Evolutionary conservation across 2,329 filamentous ascomycete genomes (phyloP).

Genomic region (Pyrenophora tritici-repentis): DNA sequence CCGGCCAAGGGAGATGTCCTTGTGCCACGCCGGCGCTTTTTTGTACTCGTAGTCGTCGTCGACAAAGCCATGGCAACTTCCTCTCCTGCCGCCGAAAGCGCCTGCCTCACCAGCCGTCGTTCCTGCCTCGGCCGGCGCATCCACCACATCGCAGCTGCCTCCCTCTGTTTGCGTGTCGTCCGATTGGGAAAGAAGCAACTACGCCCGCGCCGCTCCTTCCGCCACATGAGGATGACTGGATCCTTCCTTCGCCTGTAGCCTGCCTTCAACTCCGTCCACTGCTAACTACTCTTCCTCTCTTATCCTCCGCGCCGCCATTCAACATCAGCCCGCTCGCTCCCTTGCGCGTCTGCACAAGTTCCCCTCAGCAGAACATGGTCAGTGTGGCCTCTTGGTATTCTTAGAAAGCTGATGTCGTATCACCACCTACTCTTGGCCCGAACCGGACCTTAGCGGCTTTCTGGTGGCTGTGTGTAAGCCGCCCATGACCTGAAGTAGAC

Average conservation of each 20-base stretch:
- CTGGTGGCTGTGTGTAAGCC: constrained; percentile 45
- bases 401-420: constrained; percentile 46
- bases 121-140: constrained; percentile 19
- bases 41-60: constrained; percentile 10
- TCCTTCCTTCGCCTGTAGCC: neutral
- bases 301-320: too few relatives aligned
- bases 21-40: constrained; percentile 30
- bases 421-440: constrained; percentile 29
- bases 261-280: neutral
- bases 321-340: constrained; percentile 1
- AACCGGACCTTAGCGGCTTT: constrained; percentile 28
- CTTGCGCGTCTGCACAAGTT: constrained; percentile 16
- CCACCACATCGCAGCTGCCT: constrained; percentile 7
- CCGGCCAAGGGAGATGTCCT: constrained; percentile 23
- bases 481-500: constrained; percentile 29
- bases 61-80: constrained; percentile 8
- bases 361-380: constrained; percentile 20
- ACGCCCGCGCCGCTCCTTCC: constrained; percentile 12
- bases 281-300: neutral
- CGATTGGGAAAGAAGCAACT: constrained; percentile 19
- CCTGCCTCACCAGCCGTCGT: constrained; percentile 21
- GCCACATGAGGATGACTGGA: constrained; percentile 12
- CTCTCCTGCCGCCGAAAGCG: constrained; percentile 3
- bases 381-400: constrained; percentile 33
- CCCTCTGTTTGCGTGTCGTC: constrained; percentile 25